Evolutionary conservation across 2,329 filamentous ascomycete species (phyloP).

Genomic region (Aureobasidium mangrovei): DNA sequence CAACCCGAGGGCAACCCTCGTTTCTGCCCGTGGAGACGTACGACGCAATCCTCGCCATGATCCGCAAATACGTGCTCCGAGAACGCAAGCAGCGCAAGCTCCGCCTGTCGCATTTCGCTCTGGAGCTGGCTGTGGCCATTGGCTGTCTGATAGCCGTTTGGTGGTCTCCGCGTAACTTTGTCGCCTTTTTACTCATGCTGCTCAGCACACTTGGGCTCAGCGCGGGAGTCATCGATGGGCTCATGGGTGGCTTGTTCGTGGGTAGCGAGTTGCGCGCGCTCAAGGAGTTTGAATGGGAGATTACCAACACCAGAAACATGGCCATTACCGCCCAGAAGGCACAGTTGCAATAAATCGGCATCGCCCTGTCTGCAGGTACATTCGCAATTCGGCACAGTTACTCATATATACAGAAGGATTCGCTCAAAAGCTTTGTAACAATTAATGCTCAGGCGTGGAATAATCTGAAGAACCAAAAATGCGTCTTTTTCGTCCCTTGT

Average conservation of each 20-base stretch:
- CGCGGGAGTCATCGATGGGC: conserved; percentile 70
- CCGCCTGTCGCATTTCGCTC: conserved; percentile 65
- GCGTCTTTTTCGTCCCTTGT: no score
- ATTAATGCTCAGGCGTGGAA: no score
- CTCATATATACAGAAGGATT: no score
- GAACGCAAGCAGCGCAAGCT: conserved; percentile 64
- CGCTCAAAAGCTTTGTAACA: no score
- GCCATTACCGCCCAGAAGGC: conserved; percentile 17
- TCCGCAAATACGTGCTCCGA: conserved; percentile 57
- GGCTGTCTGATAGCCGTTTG: conserved; percentile 74
- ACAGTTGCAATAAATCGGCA: neutral
- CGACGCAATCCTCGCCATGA: conserved; percentile 64
- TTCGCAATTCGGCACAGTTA: no score
- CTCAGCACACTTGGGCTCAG: conserved; percentile 68
- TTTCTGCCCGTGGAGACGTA: conserved; percentile 35
- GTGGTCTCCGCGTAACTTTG: conserved; percentile 70
- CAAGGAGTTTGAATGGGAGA: conserved; percentile 90
- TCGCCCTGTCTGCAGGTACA: no score
- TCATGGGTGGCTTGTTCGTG: conserved; percentile 82
- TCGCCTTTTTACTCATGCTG: conserved; percentile 72
- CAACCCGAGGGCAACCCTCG: neutral
- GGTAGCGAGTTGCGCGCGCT: conserved; percentile 73
- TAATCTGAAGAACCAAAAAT: no score
- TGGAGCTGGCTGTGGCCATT: conserved; percentile 57
- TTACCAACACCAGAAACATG: conserved; percentile 53